These are phyloP conservation scores for Hypoxylon sp. DNA, from an alignment of 2,329 filamentous ascomycete genomes.

Conservation along the genomic window DNA sequence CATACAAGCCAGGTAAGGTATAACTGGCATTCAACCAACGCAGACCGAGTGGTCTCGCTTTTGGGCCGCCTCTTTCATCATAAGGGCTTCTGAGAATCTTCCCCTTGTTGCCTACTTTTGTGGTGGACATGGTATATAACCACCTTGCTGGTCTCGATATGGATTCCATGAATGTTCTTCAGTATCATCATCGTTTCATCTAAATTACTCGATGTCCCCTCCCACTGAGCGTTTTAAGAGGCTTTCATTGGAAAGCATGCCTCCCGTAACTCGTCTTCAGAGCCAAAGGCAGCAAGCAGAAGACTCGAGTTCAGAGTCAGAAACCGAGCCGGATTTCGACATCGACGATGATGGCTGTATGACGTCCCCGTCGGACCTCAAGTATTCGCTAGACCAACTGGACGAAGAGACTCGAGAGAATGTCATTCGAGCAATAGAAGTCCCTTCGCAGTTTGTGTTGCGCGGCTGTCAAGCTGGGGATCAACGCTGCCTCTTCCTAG, in stretches of 20 bases:
- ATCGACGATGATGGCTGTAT: constrained; percentile 52
- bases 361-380: constrained; percentile 53
- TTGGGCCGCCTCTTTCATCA: constrained; percentile 44
- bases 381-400: constrained; percentile 52
- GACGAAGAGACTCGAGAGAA: constrained; percentile 53
- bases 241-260: constrained; percentile 58
- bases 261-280: constrained; percentile 52
- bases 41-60: constrained; percentile 44
- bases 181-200: constrained; percentile 39
- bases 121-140: constrained; percentile 46
- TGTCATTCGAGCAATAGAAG: constrained; percentile 61
- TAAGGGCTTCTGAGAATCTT: constrained; percentile 9
- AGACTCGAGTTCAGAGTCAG: constrained; percentile 50
- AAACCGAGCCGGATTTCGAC: constrained; percentile 52
- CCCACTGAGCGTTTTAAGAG: constrained; percentile 54
- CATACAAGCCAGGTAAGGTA: constrained; percentile 41
- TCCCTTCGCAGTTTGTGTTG: constrained; percentile 63
- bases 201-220: constrained; percentile 52
- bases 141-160: constrained; percentile 25
- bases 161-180: constrained; percentile 26
- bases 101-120: constrained; percentile 31
- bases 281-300: constrained; percentile 48
- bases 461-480: constrained; percentile 63
- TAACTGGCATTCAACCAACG: constrained; percentile 43
- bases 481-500: constrained; percentile 66